phyloP scores from a whole-genome alignment of 2,329 filamentous ascomycete species.

The Venturia effusa region DNA sequence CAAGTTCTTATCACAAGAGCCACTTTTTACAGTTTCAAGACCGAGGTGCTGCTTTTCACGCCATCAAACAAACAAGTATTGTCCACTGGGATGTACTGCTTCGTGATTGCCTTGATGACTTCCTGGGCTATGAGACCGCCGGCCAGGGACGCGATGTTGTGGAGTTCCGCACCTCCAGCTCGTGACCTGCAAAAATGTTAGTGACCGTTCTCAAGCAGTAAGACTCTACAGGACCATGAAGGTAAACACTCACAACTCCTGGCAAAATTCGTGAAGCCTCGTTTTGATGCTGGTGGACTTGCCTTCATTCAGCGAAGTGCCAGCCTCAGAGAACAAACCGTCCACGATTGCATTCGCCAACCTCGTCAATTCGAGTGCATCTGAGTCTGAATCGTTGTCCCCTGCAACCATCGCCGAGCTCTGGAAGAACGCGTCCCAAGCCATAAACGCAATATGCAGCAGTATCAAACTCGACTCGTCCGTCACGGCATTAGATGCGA shows the following conservation, averaged over 20 bases:
- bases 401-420: slow-evolving; percentile 26
- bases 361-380: background rate
- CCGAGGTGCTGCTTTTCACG: slow-evolving; percentile 43
- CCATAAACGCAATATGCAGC: slow-evolving; percentile 40
- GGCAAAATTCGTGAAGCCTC: slow-evolving; percentile 25
- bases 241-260: slow-evolving; percentile 31
- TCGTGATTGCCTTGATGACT: slow-evolving; percentile 77
- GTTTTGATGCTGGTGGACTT: slow-evolving; percentile 28
- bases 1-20: background rate
- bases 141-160: slow-evolving; percentile 79
- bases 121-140: slow-evolving; percentile 96
- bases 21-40: slow-evolving; percentile 17
- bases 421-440: slow-evolving; percentile 37
- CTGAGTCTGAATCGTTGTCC: slow-evolving; percentile 22
- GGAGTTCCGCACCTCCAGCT: slow-evolving; percentile 73
- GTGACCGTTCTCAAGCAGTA: background rate
- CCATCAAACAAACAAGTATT: slow-evolving; percentile 55
- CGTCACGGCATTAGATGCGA: slow-evolving; percentile 31
- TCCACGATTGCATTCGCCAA: slow-evolving; percentile 6
- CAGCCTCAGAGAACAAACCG: slow-evolving; percentile 30
- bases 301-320: slow-evolving; percentile 28
- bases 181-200: slow-evolving; percentile 40
- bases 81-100: slow-evolving; percentile 54
- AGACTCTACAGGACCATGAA: background rate
- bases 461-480: slow-evolving; percentile 35